phyloP scores from a whole-genome alignment of 192 early-diverging fungal species.

The Backusella liffmaniae region DNA sequence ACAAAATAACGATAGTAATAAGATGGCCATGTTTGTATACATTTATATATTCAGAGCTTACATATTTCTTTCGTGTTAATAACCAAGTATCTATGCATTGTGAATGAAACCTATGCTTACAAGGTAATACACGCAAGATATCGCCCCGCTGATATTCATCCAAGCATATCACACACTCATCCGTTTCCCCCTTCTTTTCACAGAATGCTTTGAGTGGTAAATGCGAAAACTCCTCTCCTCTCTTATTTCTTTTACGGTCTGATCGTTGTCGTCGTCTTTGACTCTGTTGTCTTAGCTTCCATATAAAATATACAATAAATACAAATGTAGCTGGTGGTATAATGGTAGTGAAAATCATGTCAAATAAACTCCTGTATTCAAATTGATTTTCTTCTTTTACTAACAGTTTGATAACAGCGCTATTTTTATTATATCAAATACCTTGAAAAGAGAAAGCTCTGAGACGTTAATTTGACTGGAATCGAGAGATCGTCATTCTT shows the following conservation, averaged over 20 bases:
- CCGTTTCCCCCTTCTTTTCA: conserved; percentile 64
- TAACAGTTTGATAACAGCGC: background rate
- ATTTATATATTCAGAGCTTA: conserved; percentile 45
- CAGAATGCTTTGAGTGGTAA: conserved; percentile 67
- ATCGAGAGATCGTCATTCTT: conserved; percentile 15
- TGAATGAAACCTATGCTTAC: conserved; percentile 87
- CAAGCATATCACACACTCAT: conserved; percentile 90
- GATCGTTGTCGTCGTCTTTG: conserved; percentile 23
- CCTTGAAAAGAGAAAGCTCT: conserved; percentile 21
- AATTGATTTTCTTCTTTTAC: background rate
- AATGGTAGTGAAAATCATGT: conserved; percentile 74
- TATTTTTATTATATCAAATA: conserved; percentile 18
- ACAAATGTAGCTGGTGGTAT: background rate
- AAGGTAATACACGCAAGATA: conserved; percentile 76
- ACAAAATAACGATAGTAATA: background rate
- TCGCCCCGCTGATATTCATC: conserved; percentile 88
- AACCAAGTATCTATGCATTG: conserved; percentile 92
- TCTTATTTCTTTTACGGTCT: background rate
- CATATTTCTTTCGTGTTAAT: conserved; percentile 80
- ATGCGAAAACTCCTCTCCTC: conserved; percentile 58
- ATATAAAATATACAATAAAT: conserved; percentile 56
- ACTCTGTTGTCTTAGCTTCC: conserved; percentile 67
- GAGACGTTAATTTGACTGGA: conserved; percentile 24
- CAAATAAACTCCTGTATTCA: conserved; percentile 55
- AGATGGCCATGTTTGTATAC: background rate